Evolutionary conservation across 1,139 yeast species (phyloP).

Genomic region (Pichia sp.): DNA sequence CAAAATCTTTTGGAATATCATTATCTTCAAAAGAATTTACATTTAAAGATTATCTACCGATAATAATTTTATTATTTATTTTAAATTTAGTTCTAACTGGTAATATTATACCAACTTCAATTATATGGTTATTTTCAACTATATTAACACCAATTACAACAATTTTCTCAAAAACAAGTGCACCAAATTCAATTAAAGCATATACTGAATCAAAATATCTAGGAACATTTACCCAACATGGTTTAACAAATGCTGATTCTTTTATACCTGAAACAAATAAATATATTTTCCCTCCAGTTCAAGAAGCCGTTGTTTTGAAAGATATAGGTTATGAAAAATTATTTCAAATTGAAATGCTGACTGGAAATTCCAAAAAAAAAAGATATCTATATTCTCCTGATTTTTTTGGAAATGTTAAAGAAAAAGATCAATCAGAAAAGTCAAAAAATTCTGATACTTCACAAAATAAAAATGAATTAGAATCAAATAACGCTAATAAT

Average conservation of each 20-base stretch:
- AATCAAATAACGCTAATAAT: too few relatives aligned
- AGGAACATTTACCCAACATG: constrained; percentile 6
- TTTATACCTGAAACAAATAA: constrained; percentile 44
- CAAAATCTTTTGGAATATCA: constrained; percentile 3
- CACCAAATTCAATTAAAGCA: constrained; percentile 7
- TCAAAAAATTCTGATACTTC: constrained; percentile 22
- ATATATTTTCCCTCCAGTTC: constrained; percentile 61
- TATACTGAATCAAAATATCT: constrained; percentile 10
- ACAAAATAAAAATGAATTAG: too few relatives aligned
- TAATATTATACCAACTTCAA: constrained; percentile 4
- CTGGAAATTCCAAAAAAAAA: constrained; percentile 35
- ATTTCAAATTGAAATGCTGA: constrained; percentile 34
- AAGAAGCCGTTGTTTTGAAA: constrained; percentile 54
- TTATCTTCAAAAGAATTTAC: background rate
- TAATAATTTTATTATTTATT: constrained; percentile 5
- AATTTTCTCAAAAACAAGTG: background rate
- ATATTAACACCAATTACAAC: background rate
- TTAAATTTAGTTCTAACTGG: constrained; percentile 8
- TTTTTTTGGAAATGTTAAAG: constrained; percentile 11
- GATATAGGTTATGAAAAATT: constrained; percentile 49
- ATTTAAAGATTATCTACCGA: constrained; percentile 4
- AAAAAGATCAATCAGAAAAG: constrained; percentile 25
- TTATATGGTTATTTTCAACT: background rate
- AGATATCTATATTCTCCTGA: constrained; percentile 37
- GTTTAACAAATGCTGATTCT: constrained; percentile 15